Evolutionary conservation across 129 eudicot species (phyloP), one percentile per base, ranked within the genome.

Genomic region (Dittrichia graveolens): DNA sequence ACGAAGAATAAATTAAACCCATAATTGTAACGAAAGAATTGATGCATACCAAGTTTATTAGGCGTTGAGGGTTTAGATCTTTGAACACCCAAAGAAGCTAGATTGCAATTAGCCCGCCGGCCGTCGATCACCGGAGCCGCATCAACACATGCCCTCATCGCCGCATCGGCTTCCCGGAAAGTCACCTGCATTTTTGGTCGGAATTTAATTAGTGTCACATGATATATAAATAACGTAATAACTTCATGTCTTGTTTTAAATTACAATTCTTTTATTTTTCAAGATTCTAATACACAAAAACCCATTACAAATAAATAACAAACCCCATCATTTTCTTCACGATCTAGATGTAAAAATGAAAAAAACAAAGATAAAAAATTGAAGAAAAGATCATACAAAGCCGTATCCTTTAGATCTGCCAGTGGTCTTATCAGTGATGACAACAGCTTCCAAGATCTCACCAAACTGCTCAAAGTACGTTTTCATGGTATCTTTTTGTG

Each of bases 331-430:
- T 45, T 5, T 24, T 42, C 37, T 49, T 61, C 19, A 59, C 3
- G 67, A 78, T 69, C 77, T 54, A 63, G 40, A 41, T 40, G 11
- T 14, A 44, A 19, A 56, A 4, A 77, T 40, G 24, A n/a, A 57
- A 7, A 60, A 16, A 34, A 44, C 34, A 78, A 15, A 2, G 6
- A 67, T 16, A 5, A 63, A 9, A 8, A 67, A 13, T 40, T 48
- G 45, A 38, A n/a, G 13, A 15, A 8, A 13, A 9, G 31, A 11
- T 48, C 86, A 61, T 92, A 89, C 98, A 76, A 92, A 92, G 72
- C 98, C 98, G 83, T 92, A 89, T 81, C 98, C 98, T 78, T 92
- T 87, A 75, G 98, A 92, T 92, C 96, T 83, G 70, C 95, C 95
- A 39, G 98, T 92, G 52, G 87, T 76, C 71, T 92, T 92, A 78